Conservation (phyloP, 2,329 filamentous ascomycete species). For the Talaromyces albobiverticillius region DNA sequence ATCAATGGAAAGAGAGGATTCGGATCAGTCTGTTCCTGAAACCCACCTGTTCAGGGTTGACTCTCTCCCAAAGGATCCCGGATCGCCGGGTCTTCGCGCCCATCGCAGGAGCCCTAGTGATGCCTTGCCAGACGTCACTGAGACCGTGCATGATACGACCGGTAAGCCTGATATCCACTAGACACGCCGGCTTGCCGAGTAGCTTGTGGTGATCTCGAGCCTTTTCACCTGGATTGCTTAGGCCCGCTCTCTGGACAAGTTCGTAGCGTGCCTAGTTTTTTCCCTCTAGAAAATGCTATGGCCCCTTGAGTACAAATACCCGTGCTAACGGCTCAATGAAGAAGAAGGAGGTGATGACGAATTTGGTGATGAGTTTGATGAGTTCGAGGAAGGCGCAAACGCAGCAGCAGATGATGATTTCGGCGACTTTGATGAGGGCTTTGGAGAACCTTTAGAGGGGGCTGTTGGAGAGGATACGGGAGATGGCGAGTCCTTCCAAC, state of each 20-base stretch:
- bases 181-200: slow-evolving; percentile 31
- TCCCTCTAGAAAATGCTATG: slow-evolving; percentile 4
- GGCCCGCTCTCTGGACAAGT: slow-evolving; percentile 45
- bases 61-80: slow-evolving; percentile 30
- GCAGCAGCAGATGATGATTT: slow-evolving; percentile 52
- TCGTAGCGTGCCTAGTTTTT: slow-evolving; percentile 22
- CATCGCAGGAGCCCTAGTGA: slow-evolving; percentile 41
- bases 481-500: slow-evolving; percentile 12
- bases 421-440: slow-evolving; percentile 66
- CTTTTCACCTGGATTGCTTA: slow-evolving; percentile 34
- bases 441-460: slow-evolving; percentile 50
- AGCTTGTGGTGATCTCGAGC: slow-evolving; percentile 10
- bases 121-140: slow-evolving; percentile 41
- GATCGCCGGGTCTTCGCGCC: slow-evolving; percentile 33
- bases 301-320: slow-evolving; percentile 9
- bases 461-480: slow-evolving; percentile 17
- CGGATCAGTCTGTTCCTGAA: slow-evolving; percentile 36
- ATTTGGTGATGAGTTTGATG: slow-evolving; percentile 59
- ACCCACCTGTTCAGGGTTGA: slow-evolving; percentile 46
- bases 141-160: slow-evolving; percentile 46
- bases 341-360: slow-evolving; percentile 65
- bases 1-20: slow-evolving; percentile 19
- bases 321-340: slow-evolving; percentile 46
- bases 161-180: slow-evolving; percentile 51
- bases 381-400: slow-evolving; percentile 52